phyloP scores from a whole-genome alignment of 2,329 filamentous ascomycete genomes.

The Colletotrichum noveboracense region DNA sequence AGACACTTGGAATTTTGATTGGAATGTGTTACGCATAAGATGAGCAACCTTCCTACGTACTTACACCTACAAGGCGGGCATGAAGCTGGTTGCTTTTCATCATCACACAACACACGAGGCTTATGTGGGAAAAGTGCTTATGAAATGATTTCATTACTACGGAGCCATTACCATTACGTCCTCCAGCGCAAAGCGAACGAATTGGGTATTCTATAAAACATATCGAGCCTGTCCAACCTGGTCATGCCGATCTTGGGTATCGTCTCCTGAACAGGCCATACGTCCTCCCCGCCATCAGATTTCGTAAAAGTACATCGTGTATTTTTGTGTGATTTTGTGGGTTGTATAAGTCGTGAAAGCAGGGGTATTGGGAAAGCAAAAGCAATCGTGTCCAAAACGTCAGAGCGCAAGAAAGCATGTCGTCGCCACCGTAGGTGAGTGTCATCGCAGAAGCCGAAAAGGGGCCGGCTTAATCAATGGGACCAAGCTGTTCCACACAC shows the following conservation, averaged over 20 bases:
- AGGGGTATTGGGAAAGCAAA: conserved; percentile 14
- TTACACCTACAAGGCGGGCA: background rate
- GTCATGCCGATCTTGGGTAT: conserved; percentile 6
- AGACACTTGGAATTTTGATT: background rate
- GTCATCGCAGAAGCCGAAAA: background rate
- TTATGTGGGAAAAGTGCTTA: background rate
- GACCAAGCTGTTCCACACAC: conserved; percentile 22
- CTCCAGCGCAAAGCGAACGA: background rate
- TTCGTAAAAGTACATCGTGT: conserved; percentile 3
- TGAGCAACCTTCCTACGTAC: background rate
- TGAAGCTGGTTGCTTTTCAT: background rate
- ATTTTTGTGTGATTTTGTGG: background rate
- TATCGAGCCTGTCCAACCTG: background rate
- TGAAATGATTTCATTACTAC: background rate
- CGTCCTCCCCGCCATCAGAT: background rate
- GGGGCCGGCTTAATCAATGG: conserved; percentile 6
- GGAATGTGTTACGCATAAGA: background rate
- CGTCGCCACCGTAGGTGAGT: background rate
- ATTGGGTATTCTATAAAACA: background rate
- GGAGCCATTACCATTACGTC: background rate
- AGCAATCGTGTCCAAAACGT: conserved; percentile 7
- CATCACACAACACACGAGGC: background rate
- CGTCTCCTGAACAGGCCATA: background rate
- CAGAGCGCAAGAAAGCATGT: background rate
- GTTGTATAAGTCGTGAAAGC: background rate